A percentile compares a stretch with the other conserved stretches of the same genome.
Evolutionary conservation across 345 rosid genomes (phyloP).

Genomic region (Eutrema heterophyllum): DNA sequence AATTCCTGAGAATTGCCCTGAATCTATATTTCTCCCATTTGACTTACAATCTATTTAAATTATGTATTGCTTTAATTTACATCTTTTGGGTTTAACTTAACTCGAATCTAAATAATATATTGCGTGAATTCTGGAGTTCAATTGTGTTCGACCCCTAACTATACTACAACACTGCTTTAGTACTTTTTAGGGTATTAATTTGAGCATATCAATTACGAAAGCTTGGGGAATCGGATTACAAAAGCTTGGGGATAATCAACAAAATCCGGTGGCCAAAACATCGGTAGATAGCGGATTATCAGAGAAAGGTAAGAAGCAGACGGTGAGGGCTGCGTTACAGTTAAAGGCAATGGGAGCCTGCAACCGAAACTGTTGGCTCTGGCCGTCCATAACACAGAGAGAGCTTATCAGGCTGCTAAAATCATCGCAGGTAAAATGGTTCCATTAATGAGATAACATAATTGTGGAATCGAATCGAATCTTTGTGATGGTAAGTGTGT

Average conservation of each 20-base stretch:
- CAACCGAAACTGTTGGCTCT: slow-evolving; percentile 78
- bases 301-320: slow-evolving; percentile 81
- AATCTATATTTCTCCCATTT: too few species aligned
- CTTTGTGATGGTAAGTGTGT: neutral
- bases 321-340: slow-evolving; percentile 55
- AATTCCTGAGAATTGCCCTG: too few species aligned
- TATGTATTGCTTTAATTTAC: too few species aligned
- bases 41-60: too few species aligned
- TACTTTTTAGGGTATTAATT: too few species aligned
- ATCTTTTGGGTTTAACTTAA: too few species aligned
- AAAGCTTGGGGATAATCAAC: slow-evolving; percentile 74
- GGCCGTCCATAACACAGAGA: slow-evolving; percentile 97
- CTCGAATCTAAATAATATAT: too few species aligned
- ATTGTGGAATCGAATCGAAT: neutral
- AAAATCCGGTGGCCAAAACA: slow-evolving; percentile 84
- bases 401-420: slow-evolving; percentile 95
- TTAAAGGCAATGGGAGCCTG: slow-evolving; percentile 80
- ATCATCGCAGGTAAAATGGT: slow-evolving; percentile 55
- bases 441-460: neutral
- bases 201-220: too few species aligned
- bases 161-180: too few species aligned
- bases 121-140: too few species aligned
- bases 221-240: slow-evolving; percentile 81
- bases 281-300: slow-evolving; percentile 84
- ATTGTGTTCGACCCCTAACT: too few species aligned